phyloP scores from a whole-genome alignment of 2,329 filamentous ascomycete species.

The Ceratocystis cubensis region DNA sequence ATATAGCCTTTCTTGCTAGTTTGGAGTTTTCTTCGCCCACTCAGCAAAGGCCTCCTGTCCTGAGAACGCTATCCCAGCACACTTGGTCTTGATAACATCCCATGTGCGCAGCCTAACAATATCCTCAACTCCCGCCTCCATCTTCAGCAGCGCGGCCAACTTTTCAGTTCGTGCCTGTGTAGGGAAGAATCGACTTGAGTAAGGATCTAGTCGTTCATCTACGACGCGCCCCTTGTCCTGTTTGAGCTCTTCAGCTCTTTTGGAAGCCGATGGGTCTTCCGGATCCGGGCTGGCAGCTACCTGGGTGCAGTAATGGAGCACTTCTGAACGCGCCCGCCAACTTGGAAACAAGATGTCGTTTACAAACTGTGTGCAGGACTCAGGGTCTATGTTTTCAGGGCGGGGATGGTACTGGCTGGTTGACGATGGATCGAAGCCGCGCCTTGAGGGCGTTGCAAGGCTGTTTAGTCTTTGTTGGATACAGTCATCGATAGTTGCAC shows the following conservation, averaged over 20 bases:
- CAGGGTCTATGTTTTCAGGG: conserved; percentile 39
- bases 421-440: conserved; percentile 69
- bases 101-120: conserved; percentile 76
- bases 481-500: conserved; percentile 77
- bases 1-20: conserved; percentile 16
- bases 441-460: conserved; percentile 58
- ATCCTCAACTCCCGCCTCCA: conserved; percentile 62
- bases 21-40: conserved; percentile 40
- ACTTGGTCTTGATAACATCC: conserved; percentile 64
- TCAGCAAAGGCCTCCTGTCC: conserved; percentile 43
- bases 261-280: conserved; percentile 63
- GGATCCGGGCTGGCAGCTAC: conserved; percentile 82
- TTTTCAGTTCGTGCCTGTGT: conserved; percentile 68
- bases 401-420: conserved; percentile 41
- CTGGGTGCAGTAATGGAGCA: conserved; percentile 76
- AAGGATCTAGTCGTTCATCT: conserved; percentile 83
- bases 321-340: conserved; percentile 72
- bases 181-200: conserved; percentile 71
- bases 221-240: conserved; percentile 61
- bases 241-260: conserved; percentile 57
- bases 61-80: conserved; percentile 35
- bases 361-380: conserved; percentile 60
- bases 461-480: conserved; percentile 91
- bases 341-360: conserved; percentile 70
- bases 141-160: conserved; percentile 58